These are phyloP conservation scores for Dentipellis fragilis DNA, from an alignment of 768 basidiomycete species.

Conservation along the genomic window DNA sequence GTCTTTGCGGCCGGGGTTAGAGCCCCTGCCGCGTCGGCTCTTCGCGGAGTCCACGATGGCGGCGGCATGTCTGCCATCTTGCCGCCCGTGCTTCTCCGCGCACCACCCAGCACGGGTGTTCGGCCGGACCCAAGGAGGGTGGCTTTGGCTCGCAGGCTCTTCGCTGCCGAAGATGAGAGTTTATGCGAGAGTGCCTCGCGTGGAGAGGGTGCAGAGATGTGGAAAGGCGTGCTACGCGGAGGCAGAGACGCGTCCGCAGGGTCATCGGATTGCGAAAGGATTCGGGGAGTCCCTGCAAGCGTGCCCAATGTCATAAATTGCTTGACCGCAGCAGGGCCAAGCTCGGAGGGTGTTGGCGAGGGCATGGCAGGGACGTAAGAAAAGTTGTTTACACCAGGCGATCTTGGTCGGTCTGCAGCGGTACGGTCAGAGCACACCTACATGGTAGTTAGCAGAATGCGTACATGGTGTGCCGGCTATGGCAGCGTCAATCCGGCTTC, in stretches of 20 bases:
- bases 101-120: conserved; percentile 7
- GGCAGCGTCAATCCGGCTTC: conserved; percentile 85
- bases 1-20: conserved; percentile 78
- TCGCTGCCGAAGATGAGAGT: conserved; percentile 74
- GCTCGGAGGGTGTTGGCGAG: conserved; percentile 73
- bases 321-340: conserved; percentile 76
- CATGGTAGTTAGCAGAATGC: conserved; percentile 14
- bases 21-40: conserved; percentile 59
- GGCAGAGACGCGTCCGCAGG: conserved; percentile 28
- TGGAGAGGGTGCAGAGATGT: conserved; percentile 62
- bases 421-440: conserved; percentile 5
- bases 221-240: conserved; percentile 59
- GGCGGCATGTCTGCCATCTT: conserved; percentile 62
- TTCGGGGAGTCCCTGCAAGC: conserved; percentile 81
- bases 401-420: conserved; percentile 49
- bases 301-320: conserved; percentile 98
- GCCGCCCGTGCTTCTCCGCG: neutral
- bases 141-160: conserved; percentile 71
- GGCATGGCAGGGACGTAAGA: conserved; percentile 79
- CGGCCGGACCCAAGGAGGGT: conserved; percentile 39
- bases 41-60: conserved; percentile 69
- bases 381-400: conserved; percentile 47
- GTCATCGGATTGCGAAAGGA: conserved; percentile 60
- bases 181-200: conserved; percentile 77
- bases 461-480: conserved; percentile 87